Evolutionary conservation across 176 grass and related monocot species (phyloP).

Genomic region (Aegilops umbellulata): DNA sequence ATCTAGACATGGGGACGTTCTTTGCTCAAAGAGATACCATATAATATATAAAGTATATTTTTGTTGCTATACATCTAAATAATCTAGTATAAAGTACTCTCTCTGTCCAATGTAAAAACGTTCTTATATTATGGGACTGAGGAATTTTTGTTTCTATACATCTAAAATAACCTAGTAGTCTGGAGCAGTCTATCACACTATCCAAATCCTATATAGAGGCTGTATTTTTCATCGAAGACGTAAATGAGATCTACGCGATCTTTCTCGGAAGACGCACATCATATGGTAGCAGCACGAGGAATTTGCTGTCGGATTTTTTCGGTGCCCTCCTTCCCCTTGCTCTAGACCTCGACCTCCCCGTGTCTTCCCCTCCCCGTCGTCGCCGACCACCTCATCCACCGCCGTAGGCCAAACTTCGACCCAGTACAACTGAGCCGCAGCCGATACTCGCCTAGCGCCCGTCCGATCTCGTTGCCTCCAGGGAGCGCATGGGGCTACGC

Average conservation of each 20-base stretch:
- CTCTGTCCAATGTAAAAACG: too few relatives aligned
- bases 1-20: too few relatives aligned
- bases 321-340: neutral
- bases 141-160: too few relatives aligned
- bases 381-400: conserved; percentile 16
- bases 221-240: neutral
- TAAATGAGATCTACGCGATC: neutral
- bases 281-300: neutral
- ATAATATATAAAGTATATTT: too few relatives aligned
- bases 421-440: neutral
- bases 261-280: neutral
- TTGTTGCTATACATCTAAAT: too few relatives aligned
- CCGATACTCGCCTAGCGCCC: neutral
- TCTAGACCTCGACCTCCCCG: neutral
- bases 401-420: neutral
- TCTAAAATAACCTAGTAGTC: too few relatives aligned
- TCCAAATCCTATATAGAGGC: neutral
- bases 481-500: conserved; percentile 1
- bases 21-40: too few relatives aligned
- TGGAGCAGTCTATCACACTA: neutral
- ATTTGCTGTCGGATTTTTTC: neutral
- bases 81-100: too few relatives aligned
- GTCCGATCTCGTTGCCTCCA: conserved; percentile 12
- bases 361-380: neutral
- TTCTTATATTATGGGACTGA: too few relatives aligned